Percentiles rank a stretch among this genome's conserved stretches.
Evolutionary conservation across 805 yeast species (phyloP).

Genomic region (Saccharomycopsis fodiens): DNA sequence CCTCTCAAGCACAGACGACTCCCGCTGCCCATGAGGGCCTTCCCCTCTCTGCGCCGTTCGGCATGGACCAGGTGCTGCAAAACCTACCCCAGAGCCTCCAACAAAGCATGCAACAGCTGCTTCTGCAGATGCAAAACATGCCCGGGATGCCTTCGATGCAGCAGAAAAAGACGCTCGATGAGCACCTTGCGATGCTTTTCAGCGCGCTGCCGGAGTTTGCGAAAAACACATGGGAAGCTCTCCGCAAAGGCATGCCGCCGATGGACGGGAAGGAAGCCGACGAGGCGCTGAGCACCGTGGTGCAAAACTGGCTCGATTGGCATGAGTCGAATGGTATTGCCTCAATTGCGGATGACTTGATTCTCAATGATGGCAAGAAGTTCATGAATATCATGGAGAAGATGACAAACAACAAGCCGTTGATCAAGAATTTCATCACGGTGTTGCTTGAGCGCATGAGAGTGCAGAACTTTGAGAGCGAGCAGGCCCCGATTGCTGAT

Average conservation of each 20-base stretch:
- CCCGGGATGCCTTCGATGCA: no score
- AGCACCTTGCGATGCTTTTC: not conserved
- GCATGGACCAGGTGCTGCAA: no score
- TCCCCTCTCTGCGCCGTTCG: no score
- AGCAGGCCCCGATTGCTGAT: slow-evolving; percentile 28
- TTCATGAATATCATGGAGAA: slow-evolving; percentile 63
- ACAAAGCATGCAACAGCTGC: no score
- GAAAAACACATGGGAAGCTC: not conserved
- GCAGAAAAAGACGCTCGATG: not conserved
- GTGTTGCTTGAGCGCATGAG: not conserved
- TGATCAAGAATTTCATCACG: not conserved
- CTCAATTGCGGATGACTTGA: slow-evolving; percentile 59
- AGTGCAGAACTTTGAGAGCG: not conserved
- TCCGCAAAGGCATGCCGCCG: not conserved
- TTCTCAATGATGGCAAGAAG: slow-evolving; percentile 55
- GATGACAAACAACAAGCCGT: slow-evolving; percentile 29
- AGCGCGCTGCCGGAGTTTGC: not conserved
- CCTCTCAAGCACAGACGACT: no score
- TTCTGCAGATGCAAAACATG: no score
- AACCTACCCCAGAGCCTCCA: no score
- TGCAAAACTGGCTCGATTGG: not conserved
- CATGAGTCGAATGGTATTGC: slow-evolving; percentile 26
- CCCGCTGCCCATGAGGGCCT: no score
- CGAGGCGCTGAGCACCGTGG: not conserved
- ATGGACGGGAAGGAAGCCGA: not conserved